phyloP scores from a whole-genome alignment of 345 rosid species.

The Triadica sebifera region DNA sequence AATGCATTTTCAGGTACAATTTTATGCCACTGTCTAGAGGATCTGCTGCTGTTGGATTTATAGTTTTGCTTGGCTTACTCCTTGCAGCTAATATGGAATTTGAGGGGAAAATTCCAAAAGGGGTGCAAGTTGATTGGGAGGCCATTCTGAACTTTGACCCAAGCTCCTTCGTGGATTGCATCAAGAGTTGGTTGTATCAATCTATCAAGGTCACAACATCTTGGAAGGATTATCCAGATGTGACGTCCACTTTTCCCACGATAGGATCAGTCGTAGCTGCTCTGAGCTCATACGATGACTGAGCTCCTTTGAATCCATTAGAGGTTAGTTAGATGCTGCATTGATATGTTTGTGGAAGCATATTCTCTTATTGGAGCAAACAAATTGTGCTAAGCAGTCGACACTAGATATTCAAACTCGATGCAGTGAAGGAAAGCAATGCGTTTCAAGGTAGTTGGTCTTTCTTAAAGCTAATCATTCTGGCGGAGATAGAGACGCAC shows the following conservation, averaged over 20 bases:
- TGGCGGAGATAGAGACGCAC: neutral
- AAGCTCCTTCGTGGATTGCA: slow-evolving; percentile 50
- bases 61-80: slow-evolving; percentile 72
- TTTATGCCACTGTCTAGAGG: slow-evolving; percentile 97
- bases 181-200: slow-evolving; percentile 79
- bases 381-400: neutral
- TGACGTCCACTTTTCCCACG: slow-evolving; percentile 64
- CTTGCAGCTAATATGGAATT: slow-evolving; percentile 93
- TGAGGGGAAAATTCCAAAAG: slow-evolving; percentile 62
- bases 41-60: slow-evolving; percentile 76
- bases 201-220: slow-evolving; percentile 65
- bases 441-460: slow-evolving; percentile 11
- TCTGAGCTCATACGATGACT: slow-evolving; percentile 60
- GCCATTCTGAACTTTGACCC: slow-evolving; percentile 79
- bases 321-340: slow-evolving; percentile 30
- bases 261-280: slow-evolving; percentile 83
- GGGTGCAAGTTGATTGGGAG: slow-evolving; percentile 89
- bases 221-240: slow-evolving; percentile 80
- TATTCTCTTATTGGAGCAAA: no score
- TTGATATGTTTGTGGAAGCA: neutral
- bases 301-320: slow-evolving; percentile 24
- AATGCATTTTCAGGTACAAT: slow-evolving; percentile 62
- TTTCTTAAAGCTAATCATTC: no score
- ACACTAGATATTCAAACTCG: neutral
- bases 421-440: slow-evolving; percentile 25